Evolutionary conservation across 257 asterid genomes (phyloP), one percentile per base, ranked within the genome.

Genomic region (Penstemon barbatus): DNA sequence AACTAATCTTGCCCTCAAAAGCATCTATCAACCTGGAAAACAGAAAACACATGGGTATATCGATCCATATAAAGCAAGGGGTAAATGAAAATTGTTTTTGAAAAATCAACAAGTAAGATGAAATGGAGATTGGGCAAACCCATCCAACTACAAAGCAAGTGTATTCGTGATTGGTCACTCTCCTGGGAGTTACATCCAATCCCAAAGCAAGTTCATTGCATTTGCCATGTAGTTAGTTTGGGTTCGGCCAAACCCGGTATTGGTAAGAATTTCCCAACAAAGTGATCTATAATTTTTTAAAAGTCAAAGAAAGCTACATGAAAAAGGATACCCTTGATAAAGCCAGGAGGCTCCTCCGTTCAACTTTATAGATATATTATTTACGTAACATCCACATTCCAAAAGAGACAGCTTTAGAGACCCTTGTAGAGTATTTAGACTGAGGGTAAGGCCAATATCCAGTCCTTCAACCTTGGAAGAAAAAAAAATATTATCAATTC

Each of bases 271-370:
- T 15, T 15, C 18, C 18, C 18, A 49, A 39, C 42, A 38, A 70
- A 13, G 7, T 6, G 67, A 63, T 41, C 12, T 55, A 40, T 39
- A 42, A 37, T 38, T 53, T 61, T 51, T 61, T 6, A 73, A 71
- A 71, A 15, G 61, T 38, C 38, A 61, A 75, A 71, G 33, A 39
- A 42, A 25, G 41, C 48, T 4, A 11, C 8, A 70, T 7, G 55
- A 44, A 55, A 67, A 60, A 37, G 57, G 15, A 63, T 87, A 94
- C 99, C 99, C 91, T 86, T 94, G 97, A 77, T 94, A 94, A 71
- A 94, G 84, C 99, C 99, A 94, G 1, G 99, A 91, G 19, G 97
- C 97, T 82, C 99, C 97, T 40, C 99, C 99, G 48, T 84, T 74
- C 90, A 94, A 78, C 69, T 83, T 71, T 79, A 94, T 89, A 61